These are phyloP conservation scores for Selaginella tamariscina DNA, from an alignment of 75 land plant genomes.

Conservation along the genomic window DNA sequence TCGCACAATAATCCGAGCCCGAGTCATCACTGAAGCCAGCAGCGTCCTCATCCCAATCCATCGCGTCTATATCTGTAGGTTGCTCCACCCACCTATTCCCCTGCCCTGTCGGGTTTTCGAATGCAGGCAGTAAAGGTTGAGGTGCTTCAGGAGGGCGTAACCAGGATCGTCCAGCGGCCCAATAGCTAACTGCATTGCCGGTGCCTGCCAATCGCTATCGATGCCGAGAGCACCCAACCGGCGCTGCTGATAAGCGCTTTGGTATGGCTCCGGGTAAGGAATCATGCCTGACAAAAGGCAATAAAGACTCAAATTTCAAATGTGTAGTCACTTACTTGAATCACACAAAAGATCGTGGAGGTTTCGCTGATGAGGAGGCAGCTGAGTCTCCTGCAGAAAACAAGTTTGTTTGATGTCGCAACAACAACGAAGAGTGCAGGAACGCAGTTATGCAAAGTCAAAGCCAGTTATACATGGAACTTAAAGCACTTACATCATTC, in stretches of 20 bases:
- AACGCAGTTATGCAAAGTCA: not conserved
- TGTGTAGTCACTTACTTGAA: constrained; percentile 36
- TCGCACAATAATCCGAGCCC: constrained; percentile 79
- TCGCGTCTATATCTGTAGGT: constrained; percentile 47
- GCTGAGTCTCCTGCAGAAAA: constrained; percentile 74
- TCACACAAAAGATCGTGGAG: constrained; percentile 81
- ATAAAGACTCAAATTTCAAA: not conserved
- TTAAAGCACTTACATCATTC: not conserved
- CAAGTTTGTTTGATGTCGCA: not conserved
- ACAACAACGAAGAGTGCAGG: constrained; percentile 8
- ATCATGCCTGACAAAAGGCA: constrained; percentile 50
- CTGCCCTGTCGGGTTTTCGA: constrained; percentile 12
- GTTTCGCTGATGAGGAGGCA: constrained; percentile 64
- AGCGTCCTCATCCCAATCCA: constrained; percentile 89
- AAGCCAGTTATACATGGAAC: not conserved
- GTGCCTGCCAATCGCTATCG: constrained; percentile 86
- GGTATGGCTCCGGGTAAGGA: constrained; percentile 92
- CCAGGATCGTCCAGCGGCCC: constrained; percentile 31
- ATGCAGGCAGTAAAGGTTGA: constrained; percentile 13
- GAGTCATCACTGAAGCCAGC: constrained; percentile 60
- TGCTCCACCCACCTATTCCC: constrained; percentile 54
- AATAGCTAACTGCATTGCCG: constrained; percentile 46
- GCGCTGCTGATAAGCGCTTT: constrained; percentile 73
- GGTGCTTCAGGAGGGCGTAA: constrained; percentile 14
- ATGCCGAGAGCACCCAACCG: constrained; percentile 72